Evolutionary conservation across 2,329 filamentous ascomycete genomes (phyloP), one percentile per base, ranked within the genome.

Genomic region (Hypocreales sp.): DNA sequence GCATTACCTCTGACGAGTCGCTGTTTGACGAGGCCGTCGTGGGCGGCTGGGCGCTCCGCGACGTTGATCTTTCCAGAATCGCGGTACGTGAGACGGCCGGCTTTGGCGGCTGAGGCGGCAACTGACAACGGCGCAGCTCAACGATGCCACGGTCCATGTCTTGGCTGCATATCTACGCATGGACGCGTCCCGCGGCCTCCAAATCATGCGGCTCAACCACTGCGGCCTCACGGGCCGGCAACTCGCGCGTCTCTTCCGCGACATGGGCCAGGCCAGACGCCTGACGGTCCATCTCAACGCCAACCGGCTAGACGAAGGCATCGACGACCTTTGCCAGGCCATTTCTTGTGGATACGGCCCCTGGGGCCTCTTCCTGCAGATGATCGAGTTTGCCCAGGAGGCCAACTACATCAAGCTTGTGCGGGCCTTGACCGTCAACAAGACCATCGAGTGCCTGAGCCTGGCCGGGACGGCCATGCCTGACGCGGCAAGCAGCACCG

Each of bases 341-440:
- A 56, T 72, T 15, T 47, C 53, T 1, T 46, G 50, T 28, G 59
- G 58, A 10, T 56, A 58, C 34, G 61, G 61, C 2, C 64, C 64
- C 1, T 59, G 53, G 33, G 59, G 55, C 15, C 46, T 71, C 14
- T 61, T 63, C 35, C 45, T 69, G 33, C 61, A 68, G 35, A 69
- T 71, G 64, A 50, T 69, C n/a, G 64, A 70, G 33, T 69, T 71
- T 36, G 49, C 52, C 13, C 46, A 59, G 21, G 66, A 70, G 39
- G 42, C 42, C 8, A 66, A 56, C 38, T 72, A 65, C 36, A 53
- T 65, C 29, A 55, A 55, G 28, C 52, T 72, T 5, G 44, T 71
- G 32, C 49, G 45, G 11, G 61, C 65, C 3, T 46, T 72, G 26
- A 55, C 64, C 1, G 39, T 52, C n/a, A 67, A 64, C 32, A 55